These are phyloP conservation scores for Trichoderma guizhouense DNA, from an alignment of 2,329 filamentous ascomycete species.

Conservation along the genomic window DNA sequence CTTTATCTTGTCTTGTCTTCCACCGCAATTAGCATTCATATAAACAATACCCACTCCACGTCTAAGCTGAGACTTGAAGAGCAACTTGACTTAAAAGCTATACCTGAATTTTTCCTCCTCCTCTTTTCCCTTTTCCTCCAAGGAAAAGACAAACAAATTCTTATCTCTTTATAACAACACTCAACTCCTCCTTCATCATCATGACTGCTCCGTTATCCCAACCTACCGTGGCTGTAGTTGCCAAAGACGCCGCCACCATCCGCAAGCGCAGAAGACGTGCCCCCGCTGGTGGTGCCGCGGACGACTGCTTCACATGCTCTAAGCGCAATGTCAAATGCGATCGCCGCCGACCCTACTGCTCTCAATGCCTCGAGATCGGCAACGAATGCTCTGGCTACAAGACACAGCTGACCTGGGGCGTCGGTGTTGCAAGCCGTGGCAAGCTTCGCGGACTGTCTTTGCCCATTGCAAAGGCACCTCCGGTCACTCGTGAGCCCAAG, in stretches of 20 bases:
- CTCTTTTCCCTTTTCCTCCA: not conserved
- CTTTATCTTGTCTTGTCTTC: not conserved
- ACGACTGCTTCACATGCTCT: constrained; percentile 92
- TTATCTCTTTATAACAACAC: not conserved
- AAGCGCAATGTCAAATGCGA: constrained; percentile 85
- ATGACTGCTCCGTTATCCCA: constrained; percentile 51
- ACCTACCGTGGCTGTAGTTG: constrained; percentile 38
- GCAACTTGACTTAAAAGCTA: not conserved
- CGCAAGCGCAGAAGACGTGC: constrained; percentile 82
- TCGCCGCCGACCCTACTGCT: constrained; percentile 88
- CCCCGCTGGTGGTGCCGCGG: constrained; percentile 80
- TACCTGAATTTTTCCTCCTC: not conserved
- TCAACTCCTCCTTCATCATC: constrained; percentile 12
- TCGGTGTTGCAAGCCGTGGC: constrained; percentile 90
- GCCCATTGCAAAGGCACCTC: constrained; percentile 60
- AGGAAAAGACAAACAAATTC: not conserved
- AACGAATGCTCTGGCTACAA: constrained; percentile 96
- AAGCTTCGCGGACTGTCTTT: constrained; percentile 88
- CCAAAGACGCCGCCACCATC: constrained; percentile 51
- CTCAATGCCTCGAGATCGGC: constrained; percentile 85
- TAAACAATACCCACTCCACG: not conserved
- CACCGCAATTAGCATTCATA: not conserved
- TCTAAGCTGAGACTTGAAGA: not conserved
- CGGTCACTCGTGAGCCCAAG: constrained; percentile 49
- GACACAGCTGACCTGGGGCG: constrained; percentile 93